Evolutionary conservation across 305 asterid species (phyloP), one percentile per base, ranked within the genome.

Genomic region (Fraxinus nigra): DNA sequence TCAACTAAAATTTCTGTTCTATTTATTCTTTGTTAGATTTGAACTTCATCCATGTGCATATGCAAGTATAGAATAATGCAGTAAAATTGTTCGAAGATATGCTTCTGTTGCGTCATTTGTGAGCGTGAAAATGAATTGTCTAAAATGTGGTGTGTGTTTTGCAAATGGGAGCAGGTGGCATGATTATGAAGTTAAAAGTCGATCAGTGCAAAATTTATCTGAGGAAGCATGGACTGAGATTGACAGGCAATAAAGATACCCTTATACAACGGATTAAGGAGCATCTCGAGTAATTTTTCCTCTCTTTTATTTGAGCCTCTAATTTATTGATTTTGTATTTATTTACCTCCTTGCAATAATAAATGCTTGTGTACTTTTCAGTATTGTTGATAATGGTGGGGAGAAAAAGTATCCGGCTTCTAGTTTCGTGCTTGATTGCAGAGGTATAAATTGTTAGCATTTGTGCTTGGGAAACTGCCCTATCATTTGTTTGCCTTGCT

Each of bases 131-230:
- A 18, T 59, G 63, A 54, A 54, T 59, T 20, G 30, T 59, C 69
- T 59, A 18, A 59, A 59, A 59, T 20, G 30, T 0, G 65, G 10
- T 54, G n/a, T 73, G 20, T 78, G n/a, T 75, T 84, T 80, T 76
- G 72, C 48, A 0, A 73, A 74, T 84, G 77, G 65, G 81, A 18
- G 24, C 90, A 93, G 98, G 24, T 82, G 97, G 97, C 24, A 81
- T 79, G 78, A 79, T 93, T 84, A 90, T 90, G 84, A 93, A 72
- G 65, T 81, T 95, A 89, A 95, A 93, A 85, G 91, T 95, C 77
- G 97, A 95, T 7, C 90, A 95, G 28, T 95, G 98, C 86, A 95
- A 93, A 90, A 76, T 93, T 84, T 95, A 95, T 86, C 82, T 93
- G 37, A 90, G 95, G 89, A 91, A 91, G 82, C 92, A 93, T 85